Percentiles rank a stretch among this genome's conserved stretches.
phyloP scores from a whole-genome alignment of 1,284 basidiomycete species.

The Microstroma glucosiphilum region DNA sequence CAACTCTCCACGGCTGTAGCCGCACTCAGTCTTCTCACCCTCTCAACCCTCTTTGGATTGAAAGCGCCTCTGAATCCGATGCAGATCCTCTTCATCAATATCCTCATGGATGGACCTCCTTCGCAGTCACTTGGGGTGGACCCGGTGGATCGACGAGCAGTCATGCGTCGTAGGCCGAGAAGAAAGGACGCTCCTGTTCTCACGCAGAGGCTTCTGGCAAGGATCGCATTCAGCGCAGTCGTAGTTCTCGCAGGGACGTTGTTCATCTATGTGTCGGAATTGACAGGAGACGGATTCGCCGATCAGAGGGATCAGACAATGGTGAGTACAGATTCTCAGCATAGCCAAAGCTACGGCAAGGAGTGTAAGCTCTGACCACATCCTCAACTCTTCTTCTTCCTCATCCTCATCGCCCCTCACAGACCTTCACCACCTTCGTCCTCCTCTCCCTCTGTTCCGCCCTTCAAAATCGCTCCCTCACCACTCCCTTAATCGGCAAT shows the following conservation, averaged over 20 bases:
- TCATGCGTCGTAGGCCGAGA: conserved; percentile 71
- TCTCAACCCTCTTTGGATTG: conserved; percentile 80
- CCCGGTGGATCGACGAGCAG: conserved; percentile 82
- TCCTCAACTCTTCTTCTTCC: conserved; percentile 11
- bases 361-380: too few species aligned
- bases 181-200: conserved; percentile 84
- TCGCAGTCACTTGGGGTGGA: conserved; percentile 94
- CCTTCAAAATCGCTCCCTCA: conserved; percentile 75
- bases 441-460: conserved; percentile 93
- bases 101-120: conserved; percentile 97
- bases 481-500: conserved; percentile 56
- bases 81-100: conserved; percentile 98
- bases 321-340: too few species aligned
- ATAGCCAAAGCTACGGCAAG: too few species aligned
- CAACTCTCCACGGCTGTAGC: conserved; percentile 94
- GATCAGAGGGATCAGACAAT: conserved; percentile 84
- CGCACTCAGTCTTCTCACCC: conserved; percentile 84
- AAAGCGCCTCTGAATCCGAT: conserved; percentile 92
- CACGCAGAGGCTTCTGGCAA: conserved; percentile 64
- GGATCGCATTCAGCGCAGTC: conserved; percentile 81
- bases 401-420: conserved; percentile 53
- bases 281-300: conserved; percentile 68
- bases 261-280: conserved; percentile 76
- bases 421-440: conserved; percentile 89
- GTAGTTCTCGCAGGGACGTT: conserved; percentile 84